Base-by-base conservation (phyloP, 805 yeast species). In the Barnettozyma pratensis region DNA sequence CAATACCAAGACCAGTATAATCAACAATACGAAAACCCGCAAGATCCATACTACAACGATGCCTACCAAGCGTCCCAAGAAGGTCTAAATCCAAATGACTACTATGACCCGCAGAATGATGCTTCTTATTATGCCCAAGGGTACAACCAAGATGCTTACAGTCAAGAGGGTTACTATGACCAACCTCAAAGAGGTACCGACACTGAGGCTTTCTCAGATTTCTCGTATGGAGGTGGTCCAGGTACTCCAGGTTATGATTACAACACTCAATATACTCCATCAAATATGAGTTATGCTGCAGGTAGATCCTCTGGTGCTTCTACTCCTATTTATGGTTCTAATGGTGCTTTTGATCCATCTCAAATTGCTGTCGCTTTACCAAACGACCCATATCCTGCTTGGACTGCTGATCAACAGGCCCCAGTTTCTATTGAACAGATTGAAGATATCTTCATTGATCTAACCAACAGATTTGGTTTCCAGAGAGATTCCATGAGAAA, bases 331-430 rank as follows among this genome's bases (percentile, higher is more conserved):
- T 87, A 87, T 64, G 95, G 94, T 38, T 81, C 81, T 48, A 77
- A 75, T 52, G 70, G 68, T 46, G 71, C 67, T 6, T 72, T 79
- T 60, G 85, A 81, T 60, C 85, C 86, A 34, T 72, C 81, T 7
- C 69, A 82, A 62, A 67, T 80, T 64, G 71, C 87, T 62, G 71
- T 83, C 75, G 84, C 88, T 66, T 59, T 85, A 71, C 76, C 96
- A 59, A 81, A 90, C 41, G 94, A 94, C 68, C 99, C 99, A 34
- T 94, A 92, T 68, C 99, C 99, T 40, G 98, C 99, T 45, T 94
- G 99, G 99, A 87, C 97, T 28, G 96, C 96, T 42, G 98, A 94
- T 69, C 91, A 86, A 49, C 92, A 86, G 67, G 89, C 92, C 28
- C 95, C 95, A 10, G 84, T 85, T 49, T 75, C 88, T 43, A 77